Percentiles rank a stretch among this genome's conserved stretches.
Conservation (phyloP, 1,284 basidiomycete species). For the Marasmius fiardii region DNA sequence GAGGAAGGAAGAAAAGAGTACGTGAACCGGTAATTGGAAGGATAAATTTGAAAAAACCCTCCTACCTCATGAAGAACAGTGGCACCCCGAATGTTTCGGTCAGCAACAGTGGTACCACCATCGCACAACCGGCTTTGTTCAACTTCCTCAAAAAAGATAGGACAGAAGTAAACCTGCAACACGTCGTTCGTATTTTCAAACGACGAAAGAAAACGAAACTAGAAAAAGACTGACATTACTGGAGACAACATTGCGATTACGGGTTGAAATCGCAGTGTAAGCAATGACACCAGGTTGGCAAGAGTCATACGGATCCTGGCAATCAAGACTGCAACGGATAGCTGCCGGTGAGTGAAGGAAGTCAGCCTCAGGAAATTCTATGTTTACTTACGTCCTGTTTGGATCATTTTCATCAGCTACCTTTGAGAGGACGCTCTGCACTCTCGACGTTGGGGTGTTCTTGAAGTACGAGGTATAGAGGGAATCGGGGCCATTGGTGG, state of each 20-base stretch:
- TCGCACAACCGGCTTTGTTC: constrained; percentile 12
- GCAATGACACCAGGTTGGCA: constrained; percentile 18
- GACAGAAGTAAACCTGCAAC: constrained; percentile 19
- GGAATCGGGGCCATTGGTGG: constrained; percentile 15
- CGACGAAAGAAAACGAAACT: not conserved
- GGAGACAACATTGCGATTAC: too few relatives aligned
- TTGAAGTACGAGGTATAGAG: constrained; percentile 19
- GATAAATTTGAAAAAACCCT: not conserved
- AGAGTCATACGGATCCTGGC: constrained; percentile 15
- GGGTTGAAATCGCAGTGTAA: constrained; percentile 17
- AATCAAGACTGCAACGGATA: constrained; percentile 13
- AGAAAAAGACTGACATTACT: constrained; percentile 16
- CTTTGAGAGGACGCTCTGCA: constrained; percentile 11
- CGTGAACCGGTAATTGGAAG: too few relatives aligned
- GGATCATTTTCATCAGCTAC: constrained; percentile 17
- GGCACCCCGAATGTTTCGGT: constrained; percentile 17
- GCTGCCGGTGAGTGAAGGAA: too few relatives aligned
- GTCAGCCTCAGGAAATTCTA: not conserved
- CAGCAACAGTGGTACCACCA: constrained; percentile 15
- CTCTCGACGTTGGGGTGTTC: constrained; percentile 10
- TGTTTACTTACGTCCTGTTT: constrained; percentile 15
- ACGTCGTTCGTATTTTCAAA: too few relatives aligned
- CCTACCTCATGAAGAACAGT: constrained; percentile 19
- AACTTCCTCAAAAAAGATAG: constrained; percentile 19
- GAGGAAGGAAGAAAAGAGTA: too few relatives aligned